Base-by-base conservation (phyloP, 2,329 filamentous ascomycete species). In the Colletotrichum camelliae region DNA sequence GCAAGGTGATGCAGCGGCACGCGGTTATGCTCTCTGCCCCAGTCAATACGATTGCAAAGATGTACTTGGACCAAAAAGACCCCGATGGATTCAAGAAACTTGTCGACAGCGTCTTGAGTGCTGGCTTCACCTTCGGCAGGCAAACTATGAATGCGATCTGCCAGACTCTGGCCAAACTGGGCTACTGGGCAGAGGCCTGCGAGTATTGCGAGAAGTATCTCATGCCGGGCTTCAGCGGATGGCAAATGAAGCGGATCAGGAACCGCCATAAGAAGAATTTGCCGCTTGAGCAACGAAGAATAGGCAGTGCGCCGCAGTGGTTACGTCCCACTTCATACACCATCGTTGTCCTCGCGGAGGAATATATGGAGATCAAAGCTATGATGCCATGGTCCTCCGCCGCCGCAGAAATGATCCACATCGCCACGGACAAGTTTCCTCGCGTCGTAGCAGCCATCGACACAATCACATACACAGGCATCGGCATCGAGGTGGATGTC, bases 61-160 rank as follows among this genome's bases (percentile, higher is more conserved):
- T 89, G 24, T 85, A 87, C 68, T 79, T 84, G 18, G 83, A 84
- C 15, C 81, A 83, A 72, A 79, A 82, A 8, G 84, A 92, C 77
- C 80, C 85, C 8, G 81, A 84, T 13, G 88, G 87, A 24, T 85
- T 95, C 15, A 81, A 87, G 7, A 75, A 85, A 9, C 84, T 90
- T 18, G 83, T 96, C 33, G 83, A 87, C 27, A 83, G 89, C n/a
- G 86, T 96, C 13, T 86, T 91, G 10, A 81, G 83, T 2, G 88
- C 89, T 55, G 96, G 96, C 13, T 98, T 96, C 86, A 86, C 87
- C 33, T 84, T 98, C 73, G 93, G 95, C 80, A 93, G 91, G 81
- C 90, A 89, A 79, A 96, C 95, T 79, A 98, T 95, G 95, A 97
- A 98, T 82, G 88, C 90, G 67, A 93, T 94, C 78, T 89, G 98